A percentile compares a stretch with the other conserved stretches of the same genome.
phyloP scores from a whole-genome alignment of 805 yeast species.

The Zygosaccharomyces pseudorouxii region DNA sequence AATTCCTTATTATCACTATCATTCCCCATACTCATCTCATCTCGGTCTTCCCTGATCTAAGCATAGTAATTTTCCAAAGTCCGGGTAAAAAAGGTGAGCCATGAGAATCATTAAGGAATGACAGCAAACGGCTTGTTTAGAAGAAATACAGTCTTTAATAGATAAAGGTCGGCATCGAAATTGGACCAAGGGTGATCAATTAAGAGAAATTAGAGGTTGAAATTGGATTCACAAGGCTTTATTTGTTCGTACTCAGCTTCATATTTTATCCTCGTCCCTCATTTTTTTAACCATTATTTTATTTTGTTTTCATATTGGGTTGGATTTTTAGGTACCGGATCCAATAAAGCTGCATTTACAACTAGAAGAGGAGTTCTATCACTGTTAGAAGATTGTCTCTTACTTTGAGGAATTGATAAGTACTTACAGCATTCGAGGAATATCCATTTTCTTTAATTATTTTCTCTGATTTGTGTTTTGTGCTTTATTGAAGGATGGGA shows the following conservation, averaged over 20 bases:
- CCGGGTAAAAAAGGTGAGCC: slow-evolving; percentile 2
- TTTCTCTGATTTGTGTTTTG: background rate
- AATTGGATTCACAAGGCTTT: background rate
- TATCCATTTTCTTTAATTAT: background rate
- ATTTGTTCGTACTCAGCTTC: background rate
- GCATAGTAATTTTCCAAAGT: background rate
- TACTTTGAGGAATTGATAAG: background rate
- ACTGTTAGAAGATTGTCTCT: background rate
- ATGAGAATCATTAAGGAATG: slow-evolving; percentile 5
- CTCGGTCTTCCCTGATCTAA: background rate
- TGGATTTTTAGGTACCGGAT: background rate
- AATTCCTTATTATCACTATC: background rate
- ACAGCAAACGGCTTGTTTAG: slow-evolving; percentile 7
- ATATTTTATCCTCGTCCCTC: background rate
- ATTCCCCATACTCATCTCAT: background rate
- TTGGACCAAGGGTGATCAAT: background rate
- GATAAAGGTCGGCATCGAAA: background rate
- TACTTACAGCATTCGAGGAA: background rate
- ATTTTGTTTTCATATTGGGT: background rate
- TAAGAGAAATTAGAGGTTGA: background rate
- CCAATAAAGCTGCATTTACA: background rate
- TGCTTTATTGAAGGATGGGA: slow-evolving; percentile 39
- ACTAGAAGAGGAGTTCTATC: background rate
- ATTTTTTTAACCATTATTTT: background rate
- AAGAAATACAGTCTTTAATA: background rate